A percentile compares a stretch with the other conserved stretches of the same genome.
Evolutionary conservation across 2,329 filamentous ascomycete genomes (phyloP).

Genomic region (Talaromyces piceae): DNA sequence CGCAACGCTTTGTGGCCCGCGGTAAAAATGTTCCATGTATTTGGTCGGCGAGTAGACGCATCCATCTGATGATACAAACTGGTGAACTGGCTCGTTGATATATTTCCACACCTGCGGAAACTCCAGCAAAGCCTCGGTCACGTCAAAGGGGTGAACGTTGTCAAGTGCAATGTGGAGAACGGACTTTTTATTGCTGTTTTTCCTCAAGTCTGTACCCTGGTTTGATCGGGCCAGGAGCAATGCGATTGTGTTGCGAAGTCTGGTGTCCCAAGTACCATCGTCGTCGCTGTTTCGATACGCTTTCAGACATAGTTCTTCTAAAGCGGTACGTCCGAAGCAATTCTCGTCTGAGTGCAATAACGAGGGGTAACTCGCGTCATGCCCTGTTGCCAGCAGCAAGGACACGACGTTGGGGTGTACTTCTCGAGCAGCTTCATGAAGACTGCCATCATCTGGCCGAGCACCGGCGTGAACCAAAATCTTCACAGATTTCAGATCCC

Average conservation of each 20-base stretch:
- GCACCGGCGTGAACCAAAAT: slow-evolving; percentile 50
- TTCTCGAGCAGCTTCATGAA: slow-evolving; percentile 57
- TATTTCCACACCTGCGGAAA: slow-evolving; percentile 55
- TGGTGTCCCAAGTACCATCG: slow-evolving; percentile 29
- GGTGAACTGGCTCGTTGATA: slow-evolving; percentile 48
- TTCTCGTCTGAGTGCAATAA: slow-evolving; percentile 43
- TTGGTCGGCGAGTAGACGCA: slow-evolving; percentile 59
- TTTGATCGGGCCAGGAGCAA: slow-evolving; percentile 49
- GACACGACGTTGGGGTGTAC: slow-evolving; percentile 52
- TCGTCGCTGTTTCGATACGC: slow-evolving; percentile 39
- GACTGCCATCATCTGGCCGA: slow-evolving; percentile 56
- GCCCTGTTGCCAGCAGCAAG: slow-evolving; percentile 51
- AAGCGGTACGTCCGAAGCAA: slow-evolving; percentile 48
- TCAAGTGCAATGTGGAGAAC: slow-evolving; percentile 52
- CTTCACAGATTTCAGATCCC: slow-evolving; percentile 46
- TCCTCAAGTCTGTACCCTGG: not conserved
- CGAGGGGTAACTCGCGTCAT: slow-evolving; percentile 59
- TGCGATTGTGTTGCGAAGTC: slow-evolving; percentile 48
- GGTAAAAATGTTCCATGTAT: slow-evolving; percentile 40
- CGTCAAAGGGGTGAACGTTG: slow-evolving; percentile 50
- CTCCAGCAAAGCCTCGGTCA: slow-evolving; percentile 53
- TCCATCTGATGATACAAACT: slow-evolving; percentile 48
- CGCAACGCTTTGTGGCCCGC: slow-evolving; percentile 6
- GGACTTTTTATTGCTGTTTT: slow-evolving; percentile 45
- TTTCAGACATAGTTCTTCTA: slow-evolving; percentile 57